Conservation (phyloP, 2,329 filamentous ascomycete species). For the Xylaria sp. region DNA sequence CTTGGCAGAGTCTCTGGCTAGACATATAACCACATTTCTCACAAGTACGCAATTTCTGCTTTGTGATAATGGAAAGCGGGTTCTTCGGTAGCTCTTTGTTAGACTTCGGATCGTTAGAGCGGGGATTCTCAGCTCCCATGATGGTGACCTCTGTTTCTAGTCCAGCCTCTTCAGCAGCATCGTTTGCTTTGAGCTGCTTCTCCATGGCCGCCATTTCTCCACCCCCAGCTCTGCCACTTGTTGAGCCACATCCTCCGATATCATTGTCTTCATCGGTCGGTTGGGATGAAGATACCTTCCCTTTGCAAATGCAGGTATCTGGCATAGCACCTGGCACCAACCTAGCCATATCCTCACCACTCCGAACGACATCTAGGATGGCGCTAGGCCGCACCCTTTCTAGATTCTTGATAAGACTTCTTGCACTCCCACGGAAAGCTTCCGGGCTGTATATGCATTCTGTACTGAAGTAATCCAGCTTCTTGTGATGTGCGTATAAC, state of each 20-base stretch:
- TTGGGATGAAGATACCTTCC: conserved; percentile 51
- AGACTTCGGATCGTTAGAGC: conserved; percentile 50
- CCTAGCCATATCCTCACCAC: conserved; percentile 94
- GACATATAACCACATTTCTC: conserved; percentile 94
- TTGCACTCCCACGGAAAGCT: conserved; percentile 91
- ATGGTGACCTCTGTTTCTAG: conserved; percentile 74
- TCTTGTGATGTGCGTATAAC: conserved; percentile 95
- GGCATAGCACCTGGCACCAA: conserved; percentile 74
- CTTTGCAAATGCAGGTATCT: conserved; percentile 59
- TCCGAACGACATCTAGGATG: conserved; percentile 92
- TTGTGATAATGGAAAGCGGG: conserved; percentile 53
- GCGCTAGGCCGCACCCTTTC: conserved; percentile 93
- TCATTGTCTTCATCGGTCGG: conserved; percentile 61
- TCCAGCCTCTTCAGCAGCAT: conserved; percentile 65
- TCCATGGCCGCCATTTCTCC: conserved; percentile 88
- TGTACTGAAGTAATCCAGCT: conserved; percentile 96
- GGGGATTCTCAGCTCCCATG: conserved; percentile 48
- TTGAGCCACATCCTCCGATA: conserved; percentile 78
- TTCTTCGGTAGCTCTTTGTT: conserved; percentile 44
- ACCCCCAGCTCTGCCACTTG: conserved; percentile 72
- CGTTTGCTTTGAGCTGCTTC: conserved; percentile 72
- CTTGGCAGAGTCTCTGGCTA: conserved; percentile 92
- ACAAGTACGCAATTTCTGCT: conserved; percentile 84
- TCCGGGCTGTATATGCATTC: conserved; percentile 99
- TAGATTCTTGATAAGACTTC: conserved; percentile 92